These are phyloP conservation scores for Hyaloscypha hepaticicola DNA, from an alignment of 495 filamentous ascomycete species.

Conservation along the genomic window DNA sequence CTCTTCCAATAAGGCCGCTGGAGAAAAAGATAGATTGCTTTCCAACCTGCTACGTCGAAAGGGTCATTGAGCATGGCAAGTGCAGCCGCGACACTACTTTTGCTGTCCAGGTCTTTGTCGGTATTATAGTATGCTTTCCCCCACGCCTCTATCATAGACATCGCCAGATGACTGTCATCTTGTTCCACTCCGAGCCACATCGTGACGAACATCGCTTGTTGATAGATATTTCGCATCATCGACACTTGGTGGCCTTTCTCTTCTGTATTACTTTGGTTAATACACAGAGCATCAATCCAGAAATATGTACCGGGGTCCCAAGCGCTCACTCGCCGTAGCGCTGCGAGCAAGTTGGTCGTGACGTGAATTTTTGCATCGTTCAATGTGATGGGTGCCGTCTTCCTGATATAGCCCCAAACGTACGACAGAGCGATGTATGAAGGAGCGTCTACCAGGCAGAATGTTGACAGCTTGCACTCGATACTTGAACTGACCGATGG, in stretches of 20 bases:
- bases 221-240: constrained; percentile 18
- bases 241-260: constrained; percentile 17
- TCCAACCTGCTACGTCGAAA: neutral
- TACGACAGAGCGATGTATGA: neutral
- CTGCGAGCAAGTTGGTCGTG: neutral
- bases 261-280: constrained; percentile 11
- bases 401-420: neutral
- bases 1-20: constrained; percentile 1
- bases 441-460: too few relatives aligned
- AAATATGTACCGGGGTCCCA: neutral
- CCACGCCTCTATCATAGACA: constrained; percentile 1
- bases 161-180: constrained; percentile 2
- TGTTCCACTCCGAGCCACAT: constrained; percentile 8
- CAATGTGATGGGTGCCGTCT: neutral
- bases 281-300: constrained; percentile 18
- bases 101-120: neutral
- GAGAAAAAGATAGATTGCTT: neutral
- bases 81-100: neutral
- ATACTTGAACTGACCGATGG: too few relatives aligned
- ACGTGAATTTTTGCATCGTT: neutral
- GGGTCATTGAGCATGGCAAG: neutral
- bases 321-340: neutral
- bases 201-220: neutral
- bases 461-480: too few relatives aligned
- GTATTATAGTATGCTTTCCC: neutral